Evolutionary conservation across 164 flowering plant genomes (phyloP), one percentile per base, ranked within the genome.

Genomic region (Annona squamosa): DNA sequence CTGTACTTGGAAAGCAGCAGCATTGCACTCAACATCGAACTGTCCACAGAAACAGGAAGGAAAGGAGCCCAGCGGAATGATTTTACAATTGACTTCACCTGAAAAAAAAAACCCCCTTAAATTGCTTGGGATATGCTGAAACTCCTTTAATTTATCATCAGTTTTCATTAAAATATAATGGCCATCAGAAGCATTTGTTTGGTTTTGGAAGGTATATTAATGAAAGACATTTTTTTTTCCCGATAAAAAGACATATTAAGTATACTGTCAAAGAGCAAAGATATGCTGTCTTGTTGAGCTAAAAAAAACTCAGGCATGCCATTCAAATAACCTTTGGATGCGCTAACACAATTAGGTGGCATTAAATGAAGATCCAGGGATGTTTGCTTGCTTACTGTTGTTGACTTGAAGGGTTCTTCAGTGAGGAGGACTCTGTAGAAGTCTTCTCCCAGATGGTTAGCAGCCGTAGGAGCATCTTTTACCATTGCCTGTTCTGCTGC

Each of bases 361-460:
- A 63, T 26, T 17, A 16, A 7, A 19, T 13, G n/a, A 16, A 17
- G 26, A 63, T 63, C 66, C n/a, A 13, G 18, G 37, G 37, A 66
- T 42, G 45, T 42, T 2, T 13, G 43, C 13, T 17, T 12, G 61
- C 90, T 85, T 83, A 92, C 98, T n/a, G 81, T 82, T 77, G 98
- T 88, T 47, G 98, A 92, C 78, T 89, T 91, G 77, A 94, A 94
- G 17, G 99, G 99, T 74, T 94, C 99, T 84, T 92, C 95, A 75
- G 86, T 85, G 43, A 94, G 85, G 73, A 94, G 74, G 69, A 89
- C 87, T 77, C 91, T 89, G 82, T 92, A 94, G 65, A 92, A 94
- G 73, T 94, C 99, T 47, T 87, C 87, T 3, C 96, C 97, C 69
- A 94, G 71, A 43, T 75, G 75, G 77, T 78, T 84, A 62, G 95